Base-by-base conservation (phyloP, 805 yeast species). In the Yarrowia osloensis region DNA sequence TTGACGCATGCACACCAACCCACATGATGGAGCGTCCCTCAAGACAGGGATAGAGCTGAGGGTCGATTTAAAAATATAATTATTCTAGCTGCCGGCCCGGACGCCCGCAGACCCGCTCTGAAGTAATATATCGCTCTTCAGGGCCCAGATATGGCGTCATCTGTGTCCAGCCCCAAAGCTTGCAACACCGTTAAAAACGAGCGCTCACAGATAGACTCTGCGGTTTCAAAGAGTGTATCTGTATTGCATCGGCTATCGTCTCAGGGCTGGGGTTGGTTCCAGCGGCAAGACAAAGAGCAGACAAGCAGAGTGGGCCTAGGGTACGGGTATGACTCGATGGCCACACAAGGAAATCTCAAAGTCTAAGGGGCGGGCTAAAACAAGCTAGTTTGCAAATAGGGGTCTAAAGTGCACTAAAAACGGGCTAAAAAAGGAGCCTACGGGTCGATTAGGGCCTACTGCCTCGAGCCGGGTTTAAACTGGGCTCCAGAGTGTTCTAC, bases 221-320 rank as follows among this genome's bases (percentile, higher is more conserved):
- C 13, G 29, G 24, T 24, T 24, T 9, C 26, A 24, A 11, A 15
- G 49, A 44, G 49, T 24, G 29, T 15, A 44, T 44, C 49, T 44
- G 49, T 22, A 44, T 44, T 15, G 31, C 49, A 44, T 44, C 49
- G 29, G 49, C 49, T 44, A 44, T 44, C 31, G 47, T 42, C 47
- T 42, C 40, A 9, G 40, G 19, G 39, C 15, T 33, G 31, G 31
- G 31, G 31, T 33, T 35, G 19, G 39, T 11, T 19, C 19, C 24
- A 42, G 28, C 8, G n/a, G 19, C 5, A 11, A 24, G 19, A 44
- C 49, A 22, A 44, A 44, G 49, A 42, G 47, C 47, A 13, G n/a
- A 42, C 26, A 42, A 42, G 22, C n/a, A 17, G 1, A 17, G 6
- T 4, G 40, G 19, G 19, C n/a, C 40, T 37, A 37, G 40, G 40